Evolutionary conservation across 208 protist genomes (phyloP).

Genomic region (Trypanosoma platydactyli): DNA sequence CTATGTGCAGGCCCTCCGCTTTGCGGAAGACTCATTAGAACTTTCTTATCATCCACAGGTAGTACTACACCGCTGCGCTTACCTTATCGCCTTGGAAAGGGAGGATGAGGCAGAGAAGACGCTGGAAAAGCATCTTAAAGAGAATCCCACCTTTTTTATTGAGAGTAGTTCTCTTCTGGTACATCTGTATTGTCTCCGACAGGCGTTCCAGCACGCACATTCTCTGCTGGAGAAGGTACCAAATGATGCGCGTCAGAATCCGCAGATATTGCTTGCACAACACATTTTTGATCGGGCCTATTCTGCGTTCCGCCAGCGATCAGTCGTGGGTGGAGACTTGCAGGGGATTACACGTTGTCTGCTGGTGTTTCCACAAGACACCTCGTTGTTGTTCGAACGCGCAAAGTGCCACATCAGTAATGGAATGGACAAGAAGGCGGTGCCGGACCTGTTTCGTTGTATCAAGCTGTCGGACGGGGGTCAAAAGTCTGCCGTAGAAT

Average conservation of each 20-base stretch:
- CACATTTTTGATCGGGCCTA: conserved; percentile 79
- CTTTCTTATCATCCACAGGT: conserved; percentile 48
- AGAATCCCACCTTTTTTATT: conserved; percentile 35
- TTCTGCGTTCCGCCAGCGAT: conserved; percentile 64
- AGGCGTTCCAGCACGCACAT: conserved; percentile 69
- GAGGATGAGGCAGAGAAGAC: conserved; percentile 79
- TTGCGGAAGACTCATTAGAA: conserved; percentile 65
- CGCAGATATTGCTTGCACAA: conserved; percentile 54
- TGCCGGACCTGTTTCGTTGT: conserved; percentile 82
- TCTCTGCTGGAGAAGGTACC: conserved; percentile 52
- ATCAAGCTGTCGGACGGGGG: conserved; percentile 82
- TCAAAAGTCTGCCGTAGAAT: conserved; percentile 75
- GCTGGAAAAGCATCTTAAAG: conserved; percentile 52
- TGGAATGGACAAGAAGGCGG: conserved; percentile 62
- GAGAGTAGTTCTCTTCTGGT: conserved; percentile 64
- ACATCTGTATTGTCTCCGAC: conserved; percentile 79
- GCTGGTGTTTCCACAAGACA: conserved; percentile 71
- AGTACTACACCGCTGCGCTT: conserved; percentile 72
- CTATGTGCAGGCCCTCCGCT: conserved; percentile 78
- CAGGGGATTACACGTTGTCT: conserved; percentile 83
- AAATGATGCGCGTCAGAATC: conserved; percentile 18
- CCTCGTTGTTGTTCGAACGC: conserved; percentile 70
- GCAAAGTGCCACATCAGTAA: conserved; percentile 67
- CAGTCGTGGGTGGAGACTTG: conserved; percentile 58
- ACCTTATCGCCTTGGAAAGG: conserved; percentile 74